Evolutionary conservation across 768 basidiomycete genomes (phyloP).

Genomic region (Termitomyces eurrhizus): DNA sequence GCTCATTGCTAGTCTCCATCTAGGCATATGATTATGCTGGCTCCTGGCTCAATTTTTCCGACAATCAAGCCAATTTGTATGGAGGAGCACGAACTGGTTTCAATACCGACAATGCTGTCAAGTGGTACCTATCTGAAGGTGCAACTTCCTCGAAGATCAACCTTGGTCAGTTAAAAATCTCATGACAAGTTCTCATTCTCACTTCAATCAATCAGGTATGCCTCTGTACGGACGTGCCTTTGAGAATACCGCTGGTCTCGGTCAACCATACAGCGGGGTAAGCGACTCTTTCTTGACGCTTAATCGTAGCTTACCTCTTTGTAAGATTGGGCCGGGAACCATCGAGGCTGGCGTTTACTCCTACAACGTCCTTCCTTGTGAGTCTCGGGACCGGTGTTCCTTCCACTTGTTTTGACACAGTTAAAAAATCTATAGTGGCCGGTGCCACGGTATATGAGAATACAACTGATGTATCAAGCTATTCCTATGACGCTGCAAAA

Average conservation of each 20-base stretch:
- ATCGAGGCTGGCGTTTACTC: slow-evolving; percentile 71
- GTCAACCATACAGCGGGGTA: slow-evolving; percentile 65
- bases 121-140: slow-evolving; percentile 55
- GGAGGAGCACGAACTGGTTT: slow-evolving; percentile 58
- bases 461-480: slow-evolving; percentile 64
- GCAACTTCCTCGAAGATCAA: slow-evolving; percentile 64
- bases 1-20: background rate
- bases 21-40: slow-evolving; percentile 78
- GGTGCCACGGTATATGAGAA: slow-evolving; percentile 66
- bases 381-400: slow-evolving; percentile 10
- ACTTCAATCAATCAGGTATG: slow-evolving; percentile 43
- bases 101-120: slow-evolving; percentile 64
- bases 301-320: background rate
- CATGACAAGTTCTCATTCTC: background rate
- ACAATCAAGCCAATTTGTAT: slow-evolving; percentile 63
- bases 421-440: slow-evolving; percentile 28
- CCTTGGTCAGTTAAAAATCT: slow-evolving; percentile 40
- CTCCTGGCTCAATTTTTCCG: slow-evolving; percentile 63
- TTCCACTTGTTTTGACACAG: background rate
- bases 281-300: slow-evolving; percentile 12
- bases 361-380: slow-evolving; percentile 67
- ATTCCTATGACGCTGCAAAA: slow-evolving; percentile 69
- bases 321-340: slow-evolving; percentile 67
- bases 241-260: slow-evolving; percentile 64
- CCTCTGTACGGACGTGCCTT: slow-evolving; percentile 82